These are phyloP conservation scores for Eutypa lata DNA, from an alignment of 2,329 filamentous ascomycete genomes.

Conservation along the genomic window DNA sequence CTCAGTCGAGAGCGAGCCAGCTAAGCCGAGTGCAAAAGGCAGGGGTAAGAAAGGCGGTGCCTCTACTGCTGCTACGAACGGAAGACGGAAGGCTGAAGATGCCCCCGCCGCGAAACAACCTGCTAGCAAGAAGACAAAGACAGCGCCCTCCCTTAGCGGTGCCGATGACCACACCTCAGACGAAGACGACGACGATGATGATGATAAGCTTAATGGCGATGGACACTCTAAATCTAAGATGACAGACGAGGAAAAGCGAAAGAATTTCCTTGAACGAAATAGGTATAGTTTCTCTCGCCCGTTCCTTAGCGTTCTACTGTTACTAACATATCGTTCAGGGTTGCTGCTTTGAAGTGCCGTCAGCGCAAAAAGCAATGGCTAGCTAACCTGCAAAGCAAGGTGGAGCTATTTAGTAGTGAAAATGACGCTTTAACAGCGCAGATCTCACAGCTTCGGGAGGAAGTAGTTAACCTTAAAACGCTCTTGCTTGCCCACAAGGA, in stretches of 20 bases:
- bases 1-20: constrained; percentile 70
- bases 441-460: constrained; percentile 81
- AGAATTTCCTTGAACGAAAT: constrained; percentile 96
- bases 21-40: constrained; percentile 61
- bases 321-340: constrained; percentile 51
- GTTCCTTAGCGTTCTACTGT: not conserved
- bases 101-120: constrained; percentile 57
- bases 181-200: constrained; percentile 50
- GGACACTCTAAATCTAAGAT: constrained; percentile 72
- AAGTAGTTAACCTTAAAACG: constrained; percentile 93
- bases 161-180: constrained; percentile 48
- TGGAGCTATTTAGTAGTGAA: constrained; percentile 87
- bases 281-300: constrained; percentile 58
- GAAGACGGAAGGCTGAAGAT: constrained; percentile 76
- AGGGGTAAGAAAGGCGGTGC: constrained; percentile 64
- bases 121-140: constrained; percentile 69
- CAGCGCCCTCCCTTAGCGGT: constrained; percentile 30
- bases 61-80: constrained; percentile 49
- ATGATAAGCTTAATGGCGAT: constrained; percentile 55
- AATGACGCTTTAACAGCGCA: constrained; percentile 85
- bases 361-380: constrained; percentile 99
- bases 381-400: constrained; percentile 88
- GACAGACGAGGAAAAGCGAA: constrained; percentile 97
- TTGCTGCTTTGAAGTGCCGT: constrained; percentile 93
- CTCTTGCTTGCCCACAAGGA: constrained; percentile 92